Percentiles rank a stretch among this genome's conserved stretches.
Conservation (phyloP, 805 yeast species). For the Kodamaea kakaduensis region DNA sequence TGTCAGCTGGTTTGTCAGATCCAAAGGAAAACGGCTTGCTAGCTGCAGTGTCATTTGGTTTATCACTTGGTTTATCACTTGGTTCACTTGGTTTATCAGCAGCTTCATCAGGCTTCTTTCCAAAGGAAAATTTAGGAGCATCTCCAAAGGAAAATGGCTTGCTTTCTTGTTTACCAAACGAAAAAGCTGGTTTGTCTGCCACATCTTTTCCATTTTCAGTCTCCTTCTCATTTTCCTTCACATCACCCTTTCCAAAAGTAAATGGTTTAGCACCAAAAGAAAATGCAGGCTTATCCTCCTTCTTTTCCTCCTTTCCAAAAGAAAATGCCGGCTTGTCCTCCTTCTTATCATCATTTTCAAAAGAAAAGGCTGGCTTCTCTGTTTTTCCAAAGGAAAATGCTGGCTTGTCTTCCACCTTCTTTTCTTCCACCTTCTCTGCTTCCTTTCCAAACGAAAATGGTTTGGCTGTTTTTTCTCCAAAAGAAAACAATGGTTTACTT, state of each 20-base stretch:
- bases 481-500: constrained; percentile 13
- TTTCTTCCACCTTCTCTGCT: constrained; percentile 3
- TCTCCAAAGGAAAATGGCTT: too few relatives aligned
- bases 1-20: constrained; percentile 1
- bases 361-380: constrained; percentile 9
- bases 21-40: constrained; percentile 10
- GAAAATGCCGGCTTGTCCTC: constrained; percentile 10
- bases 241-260: constrained; percentile 8
- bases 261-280: constrained; percentile 10
- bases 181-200: neutral
- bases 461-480: constrained; percentile 9
- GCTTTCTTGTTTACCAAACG: too few relatives aligned
- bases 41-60: constrained; percentile 1
- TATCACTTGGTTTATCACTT: neutral
- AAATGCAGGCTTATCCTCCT: constrained; percentile 9
- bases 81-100: constrained; percentile 22
- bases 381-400: constrained; percentile 10
- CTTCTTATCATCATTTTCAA: too few relatives aligned
- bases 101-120: constrained; percentile 14
- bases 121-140: constrained; percentile 22
- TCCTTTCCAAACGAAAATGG: constrained; percentile 8
- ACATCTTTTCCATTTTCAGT: neutral
- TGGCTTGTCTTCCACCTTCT: too few relatives aligned
- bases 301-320: constrained; percentile 5
- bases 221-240: neutral